phyloP scores from a whole-genome alignment of 768 basidiomycete genomes.

The Chiua virens region DNA sequence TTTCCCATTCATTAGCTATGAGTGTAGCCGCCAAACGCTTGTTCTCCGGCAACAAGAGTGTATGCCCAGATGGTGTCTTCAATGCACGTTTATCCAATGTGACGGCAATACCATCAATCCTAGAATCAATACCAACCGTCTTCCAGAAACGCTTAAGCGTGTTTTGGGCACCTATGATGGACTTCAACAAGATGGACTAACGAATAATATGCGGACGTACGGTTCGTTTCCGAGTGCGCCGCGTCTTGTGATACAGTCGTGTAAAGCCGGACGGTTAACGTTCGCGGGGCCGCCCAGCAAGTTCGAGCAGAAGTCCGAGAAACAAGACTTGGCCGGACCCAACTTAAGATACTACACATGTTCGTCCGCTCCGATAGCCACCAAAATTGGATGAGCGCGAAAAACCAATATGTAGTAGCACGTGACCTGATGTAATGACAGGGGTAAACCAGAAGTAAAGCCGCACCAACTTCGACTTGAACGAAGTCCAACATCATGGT shows the following conservation, averaged over 20 bases:
- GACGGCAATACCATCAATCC: slow-evolving; percentile 52
- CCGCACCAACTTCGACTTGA: too few species aligned
- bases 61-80: slow-evolving; percentile 86
- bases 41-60: slow-evolving; percentile 64
- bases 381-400: not conserved
- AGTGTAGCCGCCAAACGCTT: slow-evolving; percentile 77
- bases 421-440: slow-evolving; percentile 23
- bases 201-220: slow-evolving; percentile 52
- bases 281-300: not conserved
- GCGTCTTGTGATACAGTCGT: slow-evolving; percentile 32
- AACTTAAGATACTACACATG: slow-evolving; percentile 12
- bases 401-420: slow-evolving; percentile 14
- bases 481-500: slow-evolving; percentile 1
- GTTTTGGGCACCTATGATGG: slow-evolving; percentile 65
- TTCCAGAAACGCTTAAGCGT: slow-evolving; percentile 95
- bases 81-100: slow-evolving; percentile 82
- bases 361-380: not conserved
- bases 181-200: not conserved
- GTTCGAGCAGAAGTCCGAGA: not conserved
- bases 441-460: too few species aligned
- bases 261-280: slow-evolving; percentile 11
- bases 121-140: slow-evolving; percentile 71
- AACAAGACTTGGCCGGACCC: slow-evolving; percentile 3
- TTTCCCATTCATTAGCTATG: slow-evolving; percentile 96
- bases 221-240: slow-evolving; percentile 61